phyloP scores from a whole-genome alignment of 768 basidiomycete species.

The Tylopilus felleus region DNA sequence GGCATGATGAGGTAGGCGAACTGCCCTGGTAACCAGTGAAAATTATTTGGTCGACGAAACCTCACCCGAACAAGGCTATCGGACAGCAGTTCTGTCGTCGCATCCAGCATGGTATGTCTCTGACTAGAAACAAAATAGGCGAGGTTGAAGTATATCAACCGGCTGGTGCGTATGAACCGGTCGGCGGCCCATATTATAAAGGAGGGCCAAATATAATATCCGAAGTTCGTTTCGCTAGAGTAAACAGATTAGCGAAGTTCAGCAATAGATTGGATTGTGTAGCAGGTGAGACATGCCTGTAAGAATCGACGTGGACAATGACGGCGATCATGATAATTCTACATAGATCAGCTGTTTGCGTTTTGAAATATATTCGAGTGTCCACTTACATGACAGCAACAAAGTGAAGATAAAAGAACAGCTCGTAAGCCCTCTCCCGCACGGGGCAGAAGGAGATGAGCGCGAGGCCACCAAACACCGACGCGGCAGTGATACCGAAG shows the following conservation, averaged over 20 bases:
- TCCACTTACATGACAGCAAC: constrained; percentile 36
- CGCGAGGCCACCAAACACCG: constrained; percentile 38
- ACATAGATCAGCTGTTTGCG: constrained; percentile 37
- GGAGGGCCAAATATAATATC: constrained; percentile 45
- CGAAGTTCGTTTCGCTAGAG: constrained; percentile 18
- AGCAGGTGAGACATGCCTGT: constrained; percentile 29
- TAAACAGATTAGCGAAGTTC: background rate
- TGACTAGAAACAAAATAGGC: constrained; percentile 30
- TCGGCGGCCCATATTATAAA: constrained; percentile 56
- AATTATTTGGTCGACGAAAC: constrained; percentile 40
- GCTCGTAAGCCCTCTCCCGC: constrained; percentile 46
- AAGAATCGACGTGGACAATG: constrained; percentile 39
- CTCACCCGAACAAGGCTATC: constrained; percentile 44
- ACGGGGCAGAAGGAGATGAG: constrained; percentile 48
- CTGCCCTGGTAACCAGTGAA: constrained; percentile 53
- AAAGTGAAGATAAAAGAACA: constrained; percentile 49
- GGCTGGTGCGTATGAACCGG: constrained; percentile 41
- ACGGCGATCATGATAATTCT: constrained; percentile 33
- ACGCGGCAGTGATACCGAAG: constrained; percentile 35
- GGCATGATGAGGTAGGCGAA: constrained; percentile 49
- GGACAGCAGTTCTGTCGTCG: constrained; percentile 40
- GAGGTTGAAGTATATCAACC: constrained; percentile 42
- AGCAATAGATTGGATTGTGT: background rate
- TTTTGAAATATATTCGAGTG: background rate
- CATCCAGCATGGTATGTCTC: constrained; percentile 27